These are phyloP conservation scores for Scheffersomyces quercinus DNA, from an alignment of 1,139 yeast species.

Conservation along the genomic window DNA sequence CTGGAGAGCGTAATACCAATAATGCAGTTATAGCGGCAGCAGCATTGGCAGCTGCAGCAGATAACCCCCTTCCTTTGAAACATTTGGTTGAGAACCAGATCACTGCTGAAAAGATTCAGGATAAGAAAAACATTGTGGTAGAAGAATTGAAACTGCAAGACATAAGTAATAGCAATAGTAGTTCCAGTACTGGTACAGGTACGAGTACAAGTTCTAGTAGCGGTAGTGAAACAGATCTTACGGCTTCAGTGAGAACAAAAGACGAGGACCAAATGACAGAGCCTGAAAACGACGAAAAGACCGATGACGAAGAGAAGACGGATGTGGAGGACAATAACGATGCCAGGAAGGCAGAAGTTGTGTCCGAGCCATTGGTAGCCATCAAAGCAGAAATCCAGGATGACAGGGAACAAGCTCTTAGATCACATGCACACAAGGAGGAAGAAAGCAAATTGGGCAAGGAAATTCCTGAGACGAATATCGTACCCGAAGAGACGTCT, in stretches of 20 bases:
- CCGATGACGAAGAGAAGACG: constrained; percentile 15
- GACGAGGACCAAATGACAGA: constrained; percentile 15
- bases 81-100: constrained; percentile 1
- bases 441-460: neutral
- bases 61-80: constrained; percentile 56
- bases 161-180: neutral
- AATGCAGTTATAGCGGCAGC: constrained; percentile 71
- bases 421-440: neutral
- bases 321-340: constrained; percentile 15
- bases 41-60: constrained; percentile 72
- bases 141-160: too few species aligned
- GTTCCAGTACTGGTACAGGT: neutral
- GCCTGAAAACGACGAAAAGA: constrained; percentile 18
- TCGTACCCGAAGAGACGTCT: too few species aligned
- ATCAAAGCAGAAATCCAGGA: neutral
- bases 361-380: too few species aligned
- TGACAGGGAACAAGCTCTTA: constrained; percentile 1
- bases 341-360: neutral
- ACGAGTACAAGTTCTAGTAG: neutral
- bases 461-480: neutral
- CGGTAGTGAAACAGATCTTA: neutral
- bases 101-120: too few species aligned
- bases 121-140: too few species aligned
- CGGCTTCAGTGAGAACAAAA: neutral
- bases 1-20: constrained; percentile 36